phyloP scores from a whole-genome alignment of 257 asterid genomes.

The Apocynum venetum region DNA sequence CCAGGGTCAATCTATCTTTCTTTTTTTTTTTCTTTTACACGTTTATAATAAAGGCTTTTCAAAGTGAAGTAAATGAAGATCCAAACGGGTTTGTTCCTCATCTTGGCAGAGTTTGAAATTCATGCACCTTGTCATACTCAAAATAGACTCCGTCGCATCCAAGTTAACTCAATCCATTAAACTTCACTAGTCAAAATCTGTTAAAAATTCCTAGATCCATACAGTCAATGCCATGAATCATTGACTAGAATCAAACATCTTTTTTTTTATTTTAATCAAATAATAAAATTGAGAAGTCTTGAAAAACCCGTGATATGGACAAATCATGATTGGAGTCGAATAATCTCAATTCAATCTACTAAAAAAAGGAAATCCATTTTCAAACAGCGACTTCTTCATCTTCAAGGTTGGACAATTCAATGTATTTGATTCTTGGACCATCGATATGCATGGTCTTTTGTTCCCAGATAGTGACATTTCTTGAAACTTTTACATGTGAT shows the following conservation, averaged over 20 bases:
- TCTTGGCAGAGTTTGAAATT: background rate
- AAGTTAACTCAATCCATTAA: background rate
- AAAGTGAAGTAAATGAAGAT: too few relatives aligned
- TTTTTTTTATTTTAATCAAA: too few relatives aligned
- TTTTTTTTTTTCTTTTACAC: too few relatives aligned
- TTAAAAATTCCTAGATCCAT: background rate
- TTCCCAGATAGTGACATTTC: too few relatives aligned
- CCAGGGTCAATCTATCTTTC: too few relatives aligned
- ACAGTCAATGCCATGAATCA: background rate
- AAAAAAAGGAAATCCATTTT: background rate
- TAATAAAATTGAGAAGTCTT: background rate
- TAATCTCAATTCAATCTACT: too few relatives aligned
- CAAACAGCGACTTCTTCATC: background rate
- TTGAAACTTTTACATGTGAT: too few relatives aligned
- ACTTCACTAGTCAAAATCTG: background rate
- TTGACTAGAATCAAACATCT: background rate
- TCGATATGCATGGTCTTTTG: background rate
- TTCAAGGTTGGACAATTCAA: background rate
- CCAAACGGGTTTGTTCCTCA: background rate
- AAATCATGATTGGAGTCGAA: background rate
- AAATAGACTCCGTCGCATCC: background rate
- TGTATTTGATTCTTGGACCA: background rate
- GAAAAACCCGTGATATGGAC: background rate
- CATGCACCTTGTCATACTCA: background rate
- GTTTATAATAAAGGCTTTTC: background rate